These are phyloP conservation scores for Cardiospermum halicacabum DNA, from an alignment of 345 rosid species.

Conservation along the genomic window DNA sequence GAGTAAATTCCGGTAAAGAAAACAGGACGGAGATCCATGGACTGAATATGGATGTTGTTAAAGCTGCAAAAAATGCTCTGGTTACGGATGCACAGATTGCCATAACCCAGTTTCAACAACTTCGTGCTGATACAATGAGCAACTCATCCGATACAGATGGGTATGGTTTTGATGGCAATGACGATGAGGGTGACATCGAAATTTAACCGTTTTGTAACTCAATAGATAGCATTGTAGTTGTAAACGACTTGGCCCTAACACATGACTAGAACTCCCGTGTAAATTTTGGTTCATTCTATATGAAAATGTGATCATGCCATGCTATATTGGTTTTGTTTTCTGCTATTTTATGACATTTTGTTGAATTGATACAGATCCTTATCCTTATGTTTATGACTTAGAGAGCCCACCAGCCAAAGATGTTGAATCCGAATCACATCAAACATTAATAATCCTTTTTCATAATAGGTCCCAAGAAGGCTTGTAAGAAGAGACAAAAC, in stretches of 20 bases:
- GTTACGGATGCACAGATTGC: slow-evolving; percentile 55
- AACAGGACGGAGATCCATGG: slow-evolving; percentile 20
- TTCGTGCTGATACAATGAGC: slow-evolving; percentile 22
- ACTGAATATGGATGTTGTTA: slow-evolving; percentile 34
- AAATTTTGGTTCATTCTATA: neutral
- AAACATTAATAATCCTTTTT: neutral
- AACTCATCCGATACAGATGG: slow-evolving; percentile 36
- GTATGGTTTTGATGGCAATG: slow-evolving; percentile 22
- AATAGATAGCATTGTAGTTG: neutral
- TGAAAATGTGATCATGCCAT: slow-evolving; percentile 1
- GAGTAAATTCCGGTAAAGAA: slow-evolving; percentile 35
- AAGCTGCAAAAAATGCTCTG: slow-evolving; percentile 52
- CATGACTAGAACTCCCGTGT: neutral
- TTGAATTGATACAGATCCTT: neutral
- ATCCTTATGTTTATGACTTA: neutral
- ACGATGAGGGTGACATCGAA: slow-evolving; percentile 27
- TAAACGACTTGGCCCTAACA: neutral
- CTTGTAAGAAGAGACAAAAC: neutral
- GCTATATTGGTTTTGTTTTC: neutral
- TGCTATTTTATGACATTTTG: neutral
- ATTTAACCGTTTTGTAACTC: neutral
- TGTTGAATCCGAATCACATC: neutral
- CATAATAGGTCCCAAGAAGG: neutral
- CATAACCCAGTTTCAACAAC: slow-evolving; percentile 48
- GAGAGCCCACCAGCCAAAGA: neutral